These are phyloP conservation scores for Diaporthe vexans DNA, from an alignment of 2,329 filamentous ascomycete genomes.

Conservation along the genomic window DNA sequence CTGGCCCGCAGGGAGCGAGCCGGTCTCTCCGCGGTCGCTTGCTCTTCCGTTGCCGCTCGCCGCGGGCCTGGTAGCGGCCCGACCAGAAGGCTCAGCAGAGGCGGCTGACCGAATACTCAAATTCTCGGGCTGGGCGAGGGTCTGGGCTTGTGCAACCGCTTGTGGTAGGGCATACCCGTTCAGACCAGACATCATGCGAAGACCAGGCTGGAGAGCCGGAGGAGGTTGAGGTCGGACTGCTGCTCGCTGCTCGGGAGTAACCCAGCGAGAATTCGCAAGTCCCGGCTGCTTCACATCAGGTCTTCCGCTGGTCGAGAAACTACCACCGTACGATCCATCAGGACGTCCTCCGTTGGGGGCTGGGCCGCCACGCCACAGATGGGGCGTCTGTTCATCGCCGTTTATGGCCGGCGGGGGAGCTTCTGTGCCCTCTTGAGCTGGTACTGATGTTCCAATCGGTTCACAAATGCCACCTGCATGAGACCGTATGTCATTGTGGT, in stretches of 20 bases:
- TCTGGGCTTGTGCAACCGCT: background rate
- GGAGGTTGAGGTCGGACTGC: background rate
- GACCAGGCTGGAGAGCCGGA: background rate
- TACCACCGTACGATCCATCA: background rate
- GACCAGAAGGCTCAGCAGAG: background rate
- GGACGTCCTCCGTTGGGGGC: background rate
- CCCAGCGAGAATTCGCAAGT: slow-evolving; percentile 2
- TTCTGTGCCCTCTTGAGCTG: background rate
- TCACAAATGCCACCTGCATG: background rate
- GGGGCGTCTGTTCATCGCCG: background rate
- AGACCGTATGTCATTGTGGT: background rate
- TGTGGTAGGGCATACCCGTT: background rate
- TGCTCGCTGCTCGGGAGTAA: background rate
- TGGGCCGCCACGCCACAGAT: background rate
- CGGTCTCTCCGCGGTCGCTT: background rate
- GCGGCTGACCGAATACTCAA: background rate
- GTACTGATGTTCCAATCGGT: background rate
- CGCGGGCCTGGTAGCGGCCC: background rate
- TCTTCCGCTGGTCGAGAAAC: background rate
- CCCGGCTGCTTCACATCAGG: background rate
- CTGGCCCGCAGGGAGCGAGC: slow-evolving; percentile 24
- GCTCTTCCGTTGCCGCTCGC: background rate
- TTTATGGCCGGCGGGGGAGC: background rate
- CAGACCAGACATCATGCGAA: background rate
- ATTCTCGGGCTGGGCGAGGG: background rate